Base-by-base conservation (phyloP, 148 eudicot genomes). In the Arctostaphylos glauca region DNA sequence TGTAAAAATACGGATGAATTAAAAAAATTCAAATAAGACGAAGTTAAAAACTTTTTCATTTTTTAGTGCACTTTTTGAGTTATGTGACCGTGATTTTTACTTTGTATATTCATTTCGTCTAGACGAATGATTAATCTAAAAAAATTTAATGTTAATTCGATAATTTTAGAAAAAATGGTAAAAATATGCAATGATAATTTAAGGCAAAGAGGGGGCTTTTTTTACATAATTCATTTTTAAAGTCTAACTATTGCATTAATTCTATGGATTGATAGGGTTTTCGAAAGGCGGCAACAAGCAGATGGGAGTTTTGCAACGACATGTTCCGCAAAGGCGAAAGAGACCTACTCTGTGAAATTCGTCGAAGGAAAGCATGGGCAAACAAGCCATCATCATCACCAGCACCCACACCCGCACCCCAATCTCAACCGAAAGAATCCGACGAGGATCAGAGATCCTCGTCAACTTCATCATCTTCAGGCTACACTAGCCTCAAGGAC, bases 231-330 rank as follows among this genome's bases (percentile, higher is more conserved):
- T 31, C 38, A 0, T 31, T 31, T 31, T 31, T 31, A 31, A 60
- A 44, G 4, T 44, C 38, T 79, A n/a, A 55, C 23, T 41, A 4
- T 80, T 10, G 21, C 4, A 70, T 70, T 3, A 49, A 81, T 62
- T 44, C 49, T 67, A 48, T 31, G 25, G n/a, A n/a, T 75, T 50
- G 47, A 3, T 76, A 96, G 98, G 98, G 99, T 16, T 96, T 96
- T 52, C 89, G 93, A 48, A 96, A 96, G 87, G 97, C 90, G 76
- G 92, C 98, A 72, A 92, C 97, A 75, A 92, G 62, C 81, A 82
- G 97, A 38, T 94, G 99, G 98, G 98, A 96, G 82, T 96, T 96
- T 72, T 84, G 91, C 88, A 96, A 96, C 58, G 93, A 94, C 84
- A 91, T 58, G 88, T 96, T 96, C 81, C 90, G 88, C 52, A 93